Conservation (phyloP, 2,329 filamentous ascomycete genomes). For the Colletotrichum musae region DNA sequence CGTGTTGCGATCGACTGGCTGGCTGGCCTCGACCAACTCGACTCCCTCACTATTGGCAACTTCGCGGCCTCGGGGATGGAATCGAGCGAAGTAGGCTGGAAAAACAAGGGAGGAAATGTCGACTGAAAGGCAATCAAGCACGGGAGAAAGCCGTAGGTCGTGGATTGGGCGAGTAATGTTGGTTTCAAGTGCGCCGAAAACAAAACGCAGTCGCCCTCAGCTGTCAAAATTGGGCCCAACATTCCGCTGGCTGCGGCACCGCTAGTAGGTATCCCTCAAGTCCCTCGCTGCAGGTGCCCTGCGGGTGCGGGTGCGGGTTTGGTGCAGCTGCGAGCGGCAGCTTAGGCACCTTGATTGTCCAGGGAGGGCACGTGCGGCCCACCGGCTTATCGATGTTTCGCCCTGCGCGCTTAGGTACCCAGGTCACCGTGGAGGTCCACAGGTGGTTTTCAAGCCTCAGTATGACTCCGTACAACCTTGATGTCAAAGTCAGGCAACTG, state of each 20-base stretch:
- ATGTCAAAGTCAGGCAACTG: too few species aligned
- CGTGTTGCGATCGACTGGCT: conserved; percentile 7
- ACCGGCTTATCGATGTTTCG: background rate
- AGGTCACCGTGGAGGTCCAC: background rate
- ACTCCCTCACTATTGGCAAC: background rate
- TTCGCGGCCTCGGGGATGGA: conserved; percentile 27
- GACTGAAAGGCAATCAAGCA: conserved; percentile 15
- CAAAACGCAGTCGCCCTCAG: conserved; percentile 32
- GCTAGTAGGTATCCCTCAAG: background rate
- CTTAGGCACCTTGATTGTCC: conserved; percentile 4
- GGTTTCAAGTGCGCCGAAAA: conserved; percentile 40
- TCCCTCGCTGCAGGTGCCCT: conserved; percentile 26
- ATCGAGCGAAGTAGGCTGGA: background rate
- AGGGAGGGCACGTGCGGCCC: conserved; percentile 23
- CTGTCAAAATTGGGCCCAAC: conserved; percentile 40
- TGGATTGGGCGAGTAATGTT: conserved; percentile 32
- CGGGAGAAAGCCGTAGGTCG: conserved; percentile 32
- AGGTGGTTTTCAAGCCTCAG: too few species aligned
- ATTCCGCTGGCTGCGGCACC: conserved; percentile 29
- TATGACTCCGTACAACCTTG: too few species aligned
- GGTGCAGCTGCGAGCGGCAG: background rate
- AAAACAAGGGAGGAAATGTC: background rate
- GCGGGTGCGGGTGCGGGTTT: conserved; percentile 17
- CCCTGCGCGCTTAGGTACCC: background rate
- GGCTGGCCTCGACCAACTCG: conserved; percentile 29